Evolutionary conservation across 2,329 filamentous ascomycete species (phyloP).

Genomic region (Neobulgaria alba): DNA sequence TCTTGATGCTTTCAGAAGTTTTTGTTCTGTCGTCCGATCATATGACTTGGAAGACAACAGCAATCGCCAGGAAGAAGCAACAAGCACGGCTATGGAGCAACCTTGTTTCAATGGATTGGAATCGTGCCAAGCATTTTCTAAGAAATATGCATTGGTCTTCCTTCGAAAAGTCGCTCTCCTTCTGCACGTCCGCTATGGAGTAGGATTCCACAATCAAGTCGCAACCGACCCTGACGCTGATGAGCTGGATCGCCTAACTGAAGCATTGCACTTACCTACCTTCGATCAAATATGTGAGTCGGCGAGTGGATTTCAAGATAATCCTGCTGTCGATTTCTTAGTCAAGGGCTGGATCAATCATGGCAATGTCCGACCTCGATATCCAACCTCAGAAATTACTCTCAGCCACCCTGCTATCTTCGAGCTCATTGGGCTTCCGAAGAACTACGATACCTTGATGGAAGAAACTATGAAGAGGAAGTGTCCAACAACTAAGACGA

Average conservation of each 20-base stretch:
- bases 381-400: constrained; percentile 22
- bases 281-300: constrained; percentile 61
- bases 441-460: constrained; percentile 85
- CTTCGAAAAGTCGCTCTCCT: constrained; percentile 78
- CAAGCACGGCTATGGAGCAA: constrained; percentile 41
- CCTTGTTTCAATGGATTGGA: constrained; percentile 44
- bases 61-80: neutral
- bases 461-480: constrained; percentile 78
- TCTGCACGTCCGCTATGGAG: constrained; percentile 78
- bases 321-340: constrained; percentile 33
- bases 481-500: constrained; percentile 75
- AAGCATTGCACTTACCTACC: constrained; percentile 64
- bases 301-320: constrained; percentile 26
- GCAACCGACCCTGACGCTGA: constrained; percentile 55
- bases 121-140: constrained; percentile 52
- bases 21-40: constrained; percentile 18
- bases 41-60: constrained; percentile 7
- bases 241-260: constrained; percentile 75
- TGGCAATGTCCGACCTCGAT: constrained; percentile 1
- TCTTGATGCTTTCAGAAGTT: constrained; percentile 17
- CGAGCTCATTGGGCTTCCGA: constrained; percentile 84
- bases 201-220: constrained; percentile 71
- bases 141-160: constrained; percentile 83
- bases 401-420: constrained; percentile 82
- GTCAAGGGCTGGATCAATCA: constrained; percentile 61